Percentiles rank a stretch among this genome's conserved stretches.
These are phyloP conservation scores for Loxodes magnus DNA, from an alignment of 73 alveolate species.

Conservation along the genomic window DNA sequence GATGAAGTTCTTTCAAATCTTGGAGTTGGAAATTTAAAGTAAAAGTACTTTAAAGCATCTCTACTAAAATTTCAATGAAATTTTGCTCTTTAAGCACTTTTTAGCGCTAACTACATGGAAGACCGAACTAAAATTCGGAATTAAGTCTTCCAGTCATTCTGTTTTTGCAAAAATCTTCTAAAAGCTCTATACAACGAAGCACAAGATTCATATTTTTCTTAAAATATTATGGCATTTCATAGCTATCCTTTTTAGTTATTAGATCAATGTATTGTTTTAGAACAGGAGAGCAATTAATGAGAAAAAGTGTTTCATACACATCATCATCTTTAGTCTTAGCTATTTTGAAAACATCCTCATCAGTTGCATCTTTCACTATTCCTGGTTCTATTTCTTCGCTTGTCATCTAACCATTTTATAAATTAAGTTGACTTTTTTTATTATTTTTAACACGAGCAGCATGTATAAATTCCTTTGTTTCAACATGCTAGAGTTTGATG, in stretches of 20 bases:
- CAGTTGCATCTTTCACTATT: neutral
- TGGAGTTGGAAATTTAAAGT: neutral
- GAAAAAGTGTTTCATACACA: slow-evolving; percentile 8
- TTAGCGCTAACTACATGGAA: neutral
- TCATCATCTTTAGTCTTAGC: neutral
- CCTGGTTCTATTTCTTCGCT: slow-evolving; percentile 8
- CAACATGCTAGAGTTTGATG: neutral
- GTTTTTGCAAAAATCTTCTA: neutral
- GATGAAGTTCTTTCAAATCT: no score
- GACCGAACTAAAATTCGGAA: slow-evolving; percentile 5
- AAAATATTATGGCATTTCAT: neutral
- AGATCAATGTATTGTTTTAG: neutral
- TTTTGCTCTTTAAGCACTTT: slow-evolving; percentile 5
- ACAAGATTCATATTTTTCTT: neutral
- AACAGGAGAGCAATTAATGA: slow-evolving; percentile 8
- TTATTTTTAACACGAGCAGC: neutral
- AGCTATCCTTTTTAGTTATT: neutral
- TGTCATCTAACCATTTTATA: no score
- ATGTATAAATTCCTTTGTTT: neutral
- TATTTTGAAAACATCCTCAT: neutral
- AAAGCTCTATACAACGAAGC: neutral
- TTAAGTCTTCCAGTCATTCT: neutral
- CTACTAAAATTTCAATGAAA: neutral
- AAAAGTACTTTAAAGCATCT: neutral
- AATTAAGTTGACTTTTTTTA: neutral